Conservation (phyloP, 352 stramenopile genomes). For the Blastocystis sp. region DNA sequence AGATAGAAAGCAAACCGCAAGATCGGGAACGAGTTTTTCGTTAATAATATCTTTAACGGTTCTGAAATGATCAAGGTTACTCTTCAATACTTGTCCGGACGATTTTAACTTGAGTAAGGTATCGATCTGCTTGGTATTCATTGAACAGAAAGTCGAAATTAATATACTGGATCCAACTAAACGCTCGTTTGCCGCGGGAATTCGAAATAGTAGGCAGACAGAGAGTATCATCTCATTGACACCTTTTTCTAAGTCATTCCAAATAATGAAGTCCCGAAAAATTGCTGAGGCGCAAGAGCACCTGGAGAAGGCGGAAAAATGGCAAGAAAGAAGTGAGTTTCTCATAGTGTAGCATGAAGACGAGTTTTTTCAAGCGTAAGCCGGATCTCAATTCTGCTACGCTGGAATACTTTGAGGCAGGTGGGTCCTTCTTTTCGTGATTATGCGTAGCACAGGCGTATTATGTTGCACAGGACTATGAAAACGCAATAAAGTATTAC, state of each 20-base stretch:
- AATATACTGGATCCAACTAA: neutral
- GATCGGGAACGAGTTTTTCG: neutral
- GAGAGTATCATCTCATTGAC: neutral
- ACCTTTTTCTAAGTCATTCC: neutral
- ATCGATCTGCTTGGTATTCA: neutral
- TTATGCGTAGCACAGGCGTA: constrained; percentile 26
- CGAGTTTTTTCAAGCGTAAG: constrained; percentile 60
- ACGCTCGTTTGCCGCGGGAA: neutral
- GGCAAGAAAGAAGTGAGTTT: neutral
- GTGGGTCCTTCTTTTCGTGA: neutral
- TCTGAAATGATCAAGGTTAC: neutral
- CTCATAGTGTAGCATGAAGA: constrained; percentile 39
- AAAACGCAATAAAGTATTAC: constrained; percentile 54
- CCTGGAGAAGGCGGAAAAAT: constrained; percentile 10
- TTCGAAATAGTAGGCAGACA: neutral
- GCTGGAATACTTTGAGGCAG: constrained; percentile 46
- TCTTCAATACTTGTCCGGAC: neutral
- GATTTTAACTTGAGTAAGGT: neutral
- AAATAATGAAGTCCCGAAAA: constrained; percentile 53
- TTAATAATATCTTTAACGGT: constrained; percentile 10
- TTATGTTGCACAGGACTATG: constrained; percentile 48
- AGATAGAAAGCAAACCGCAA: neutral
- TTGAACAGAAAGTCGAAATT: too few species aligned
- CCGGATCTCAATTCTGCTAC: constrained; percentile 44
- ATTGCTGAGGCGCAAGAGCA: constrained; percentile 35